Evolutionary conservation across 352 stramenopile genomes (phyloP).

Genomic region (Phytopythium chamaehyphon): DNA sequence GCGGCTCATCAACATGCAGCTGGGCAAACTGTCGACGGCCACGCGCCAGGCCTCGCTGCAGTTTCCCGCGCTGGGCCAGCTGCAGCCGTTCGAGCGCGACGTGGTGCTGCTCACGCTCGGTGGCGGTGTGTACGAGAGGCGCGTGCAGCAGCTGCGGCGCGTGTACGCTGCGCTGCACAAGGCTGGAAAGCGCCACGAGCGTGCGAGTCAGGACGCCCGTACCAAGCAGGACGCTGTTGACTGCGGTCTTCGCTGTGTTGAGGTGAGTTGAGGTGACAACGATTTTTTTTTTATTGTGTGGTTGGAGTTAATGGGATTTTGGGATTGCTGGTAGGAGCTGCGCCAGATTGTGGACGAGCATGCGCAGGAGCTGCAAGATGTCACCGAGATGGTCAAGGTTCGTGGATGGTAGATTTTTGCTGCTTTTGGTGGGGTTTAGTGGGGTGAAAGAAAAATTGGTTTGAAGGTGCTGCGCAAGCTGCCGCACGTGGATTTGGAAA

Average conservation of each 20-base stretch:
- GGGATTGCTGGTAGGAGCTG: conserved; percentile 25
- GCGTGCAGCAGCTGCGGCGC: conserved; percentile 67
- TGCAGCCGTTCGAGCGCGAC: conserved; percentile 84
- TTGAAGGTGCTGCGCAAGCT: conserved; percentile 62
- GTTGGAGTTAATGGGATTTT: not conserved
- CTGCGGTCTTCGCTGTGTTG: conserved; percentile 68
- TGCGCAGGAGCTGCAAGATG: conserved; percentile 34
- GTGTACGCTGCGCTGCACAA: conserved; percentile 81
- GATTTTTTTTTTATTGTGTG: not conserved
- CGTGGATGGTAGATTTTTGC: conserved; percentile 7
- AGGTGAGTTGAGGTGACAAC: conserved; percentile 24
- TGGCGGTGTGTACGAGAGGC: conserved; percentile 62
- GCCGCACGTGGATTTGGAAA: conserved; percentile 73
- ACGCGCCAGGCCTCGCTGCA: conserved; percentile 68
- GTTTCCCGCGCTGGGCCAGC: conserved; percentile 69
- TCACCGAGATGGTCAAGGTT: conserved; percentile 63
- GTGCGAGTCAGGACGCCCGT: conserved; percentile 54
- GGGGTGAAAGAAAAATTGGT: too few relatives aligned
- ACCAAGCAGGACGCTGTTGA: conserved; percentile 82
- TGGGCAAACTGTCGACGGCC: conserved; percentile 65
- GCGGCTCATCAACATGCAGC: conserved; percentile 76
- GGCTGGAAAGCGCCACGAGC: conserved; percentile 64
- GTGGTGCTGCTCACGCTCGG: conserved; percentile 79
- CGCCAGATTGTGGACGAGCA: conserved; percentile 41
- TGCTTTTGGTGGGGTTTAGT: too few relatives aligned